phyloP scores from a whole-genome alignment of 2,329 filamentous ascomycete genomes.

The Falciphora oryzae region DNA sequence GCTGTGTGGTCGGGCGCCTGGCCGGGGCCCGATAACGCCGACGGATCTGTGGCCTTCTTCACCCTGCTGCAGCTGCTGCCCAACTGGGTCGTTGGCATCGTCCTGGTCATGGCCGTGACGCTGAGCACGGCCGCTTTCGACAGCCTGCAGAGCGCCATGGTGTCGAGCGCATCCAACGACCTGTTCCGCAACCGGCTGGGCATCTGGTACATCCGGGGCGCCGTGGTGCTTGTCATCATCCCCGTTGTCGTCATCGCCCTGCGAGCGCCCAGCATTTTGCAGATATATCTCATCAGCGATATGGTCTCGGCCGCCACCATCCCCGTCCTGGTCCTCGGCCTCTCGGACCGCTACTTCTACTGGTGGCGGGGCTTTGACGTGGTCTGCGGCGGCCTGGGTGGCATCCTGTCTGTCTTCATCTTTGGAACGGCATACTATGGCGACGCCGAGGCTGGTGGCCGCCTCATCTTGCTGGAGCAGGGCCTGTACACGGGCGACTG shows the following conservation, averaged over 20 bases:
- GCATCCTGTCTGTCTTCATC: conserved; percentile 73
- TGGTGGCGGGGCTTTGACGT: conserved; percentile 80
- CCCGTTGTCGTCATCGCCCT: conserved; percentile 70
- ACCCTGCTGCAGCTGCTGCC: conserved; percentile 66
- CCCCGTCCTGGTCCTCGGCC: conserved; percentile 67
- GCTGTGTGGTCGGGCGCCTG: conserved; percentile 73
- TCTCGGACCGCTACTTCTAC: conserved; percentile 55
- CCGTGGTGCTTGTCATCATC: conserved; percentile 67
- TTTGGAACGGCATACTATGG: conserved; percentile 77
- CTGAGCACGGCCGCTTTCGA: conserved; percentile 76
- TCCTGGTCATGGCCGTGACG: conserved; percentile 74
- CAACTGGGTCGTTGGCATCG: conserved; percentile 74
- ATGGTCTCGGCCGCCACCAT: conserved; percentile 72
- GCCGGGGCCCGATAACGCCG: conserved; percentile 43
- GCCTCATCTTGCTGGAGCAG: conserved; percentile 65
- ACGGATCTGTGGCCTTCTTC: conserved; percentile 70
- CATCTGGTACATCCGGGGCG: conserved; percentile 65
- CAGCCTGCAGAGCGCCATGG: conserved; percentile 75
- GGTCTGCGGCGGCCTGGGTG: conserved; percentile 69
- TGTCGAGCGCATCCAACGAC: conserved; percentile 79
- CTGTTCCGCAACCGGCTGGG: conserved; percentile 76
- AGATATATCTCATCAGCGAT: conserved; percentile 79
- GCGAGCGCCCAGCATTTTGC: conserved; percentile 66
- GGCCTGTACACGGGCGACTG: conserved; percentile 74
- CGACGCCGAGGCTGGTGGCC: conserved; percentile 53